Base-by-base conservation (phyloP, 2,329 filamentous ascomycete genomes). In the Aspergillus piperis region DNA sequence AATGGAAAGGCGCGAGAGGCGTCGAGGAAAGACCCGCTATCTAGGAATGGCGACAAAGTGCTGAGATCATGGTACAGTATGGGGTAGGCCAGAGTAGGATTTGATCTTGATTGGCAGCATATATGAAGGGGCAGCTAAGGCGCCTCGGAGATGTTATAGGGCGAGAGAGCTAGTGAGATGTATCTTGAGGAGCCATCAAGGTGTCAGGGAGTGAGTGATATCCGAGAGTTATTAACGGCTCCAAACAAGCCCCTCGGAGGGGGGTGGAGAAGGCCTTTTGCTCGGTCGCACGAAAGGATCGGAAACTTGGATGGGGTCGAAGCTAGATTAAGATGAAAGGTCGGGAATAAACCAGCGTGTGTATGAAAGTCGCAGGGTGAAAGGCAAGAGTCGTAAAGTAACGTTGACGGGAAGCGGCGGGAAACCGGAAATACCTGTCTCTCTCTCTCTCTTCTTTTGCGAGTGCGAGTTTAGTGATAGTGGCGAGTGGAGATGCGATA, bases 271-370 rank as follows among this genome's bases (percentile, higher is more conserved):
- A 50, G 23, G 47, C 25, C 47, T 30, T 36, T 50, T 47, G 39
- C 17, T 55, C 53, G 25, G 53, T 55, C 39, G 53, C 53, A 55
- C 53, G 38, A 32, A 55, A 53, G 23, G 53, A 55, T 47, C 23
- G 39, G 53, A 36, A 55, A 55, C 25, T 55, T 30, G 42, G 53
- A 44, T 36, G 42, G 32, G 53, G 27, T 27, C n/a, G 53, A 32
- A 55, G 41, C 53, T 55, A 55, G 53, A 55, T 19, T 55, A 25
- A 47, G 25, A 39, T 44, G 39, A 55, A 47, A 42, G 39, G 41
- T 55, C 25, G 23, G 53, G 53, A 55, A 55, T 44, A 47, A 21
- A 21, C 53, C 39, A 32, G 39, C 39, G 53, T 42, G 25, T 25
- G 25, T 25, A 47, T 36, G 53, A 17, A 5, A 15, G 32, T 36